Conservation (phyloP, 441 rosid genomes). For the Manihot esculenta region DNA sequence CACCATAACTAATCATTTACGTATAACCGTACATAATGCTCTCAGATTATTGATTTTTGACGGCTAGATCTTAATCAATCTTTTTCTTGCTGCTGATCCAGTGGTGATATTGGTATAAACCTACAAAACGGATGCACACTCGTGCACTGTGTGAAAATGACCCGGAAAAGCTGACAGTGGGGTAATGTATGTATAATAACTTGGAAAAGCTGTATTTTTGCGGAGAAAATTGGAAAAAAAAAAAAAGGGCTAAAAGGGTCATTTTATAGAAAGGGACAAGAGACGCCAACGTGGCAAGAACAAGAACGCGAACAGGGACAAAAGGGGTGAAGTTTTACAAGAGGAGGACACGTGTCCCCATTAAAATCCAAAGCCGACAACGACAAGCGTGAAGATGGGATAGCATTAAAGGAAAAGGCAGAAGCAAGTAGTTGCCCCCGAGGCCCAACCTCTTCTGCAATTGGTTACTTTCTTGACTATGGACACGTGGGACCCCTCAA, state of each 20-base stretch:
- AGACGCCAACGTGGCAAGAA: slow-evolving; percentile 28
- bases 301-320: background rate
- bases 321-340: slow-evolving; percentile 24
- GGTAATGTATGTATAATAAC: background rate
- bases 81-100: background rate
- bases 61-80: background rate
- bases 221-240: background rate
- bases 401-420: slow-evolving; percentile 37
- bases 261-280: background rate
- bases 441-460: slow-evolving; percentile 43
- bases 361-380: slow-evolving; percentile 34
- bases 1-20: background rate
- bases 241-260: slow-evolving; percentile 22
- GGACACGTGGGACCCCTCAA: slow-evolving; percentile 49
- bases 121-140: background rate
- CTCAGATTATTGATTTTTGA: background rate
- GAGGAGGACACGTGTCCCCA: slow-evolving; percentile 37
- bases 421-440: slow-evolving; percentile 38
- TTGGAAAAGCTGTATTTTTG: background rate
- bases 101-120: background rate
- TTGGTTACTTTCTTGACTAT: slow-evolving; percentile 64
- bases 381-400: slow-evolving; percentile 42
- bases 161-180: slow-evolving; percentile 1
- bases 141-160: slow-evolving; percentile 3
- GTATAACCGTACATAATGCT: no score